Percentiles rank a stretch among this genome's conserved stretches.
Evolutionary conservation across 23 red algal species (phyloP).

Genomic region (Gracilaria vermiculophylla): DNA sequence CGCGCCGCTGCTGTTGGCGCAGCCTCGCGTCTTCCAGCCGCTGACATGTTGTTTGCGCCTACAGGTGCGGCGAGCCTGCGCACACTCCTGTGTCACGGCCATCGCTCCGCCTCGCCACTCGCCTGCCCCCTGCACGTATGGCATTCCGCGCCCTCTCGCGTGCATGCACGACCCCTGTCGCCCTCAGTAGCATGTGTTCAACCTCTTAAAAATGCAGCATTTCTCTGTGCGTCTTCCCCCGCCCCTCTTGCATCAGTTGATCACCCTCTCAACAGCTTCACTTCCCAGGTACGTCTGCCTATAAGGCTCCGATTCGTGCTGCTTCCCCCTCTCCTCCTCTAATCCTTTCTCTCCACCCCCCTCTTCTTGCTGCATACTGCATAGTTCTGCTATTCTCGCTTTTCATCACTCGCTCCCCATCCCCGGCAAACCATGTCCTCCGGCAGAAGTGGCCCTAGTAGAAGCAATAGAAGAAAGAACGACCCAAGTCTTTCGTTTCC

Average conservation of each 20-base stretch:
- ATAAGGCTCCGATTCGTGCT: not conserved
- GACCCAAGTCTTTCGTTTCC: slow-evolving; percentile 2
- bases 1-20: not conserved
- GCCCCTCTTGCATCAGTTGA: not conserved
- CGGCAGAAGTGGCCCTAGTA: not conserved
- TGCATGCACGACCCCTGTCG: not conserved
- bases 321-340: not conserved
- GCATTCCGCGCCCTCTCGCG: not conserved
- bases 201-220: not conserved
- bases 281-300: not conserved
- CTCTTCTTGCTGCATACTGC: no score
- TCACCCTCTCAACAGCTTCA: not conserved
- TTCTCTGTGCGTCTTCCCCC: not conserved
- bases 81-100: no score
- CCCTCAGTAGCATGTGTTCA: not conserved
- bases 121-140: not conserved
- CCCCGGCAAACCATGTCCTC: slow-evolving; percentile 1
- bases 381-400: no score
- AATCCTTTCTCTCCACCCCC: not conserved
- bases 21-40: not conserved
- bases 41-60: not conserved
- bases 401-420: not conserved
- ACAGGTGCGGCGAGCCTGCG: no score
- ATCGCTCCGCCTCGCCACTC: not conserved
- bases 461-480: not conserved